phyloP scores from a whole-genome alignment of 805 yeast genomes.

The Clavispora santaluciae region DNA sequence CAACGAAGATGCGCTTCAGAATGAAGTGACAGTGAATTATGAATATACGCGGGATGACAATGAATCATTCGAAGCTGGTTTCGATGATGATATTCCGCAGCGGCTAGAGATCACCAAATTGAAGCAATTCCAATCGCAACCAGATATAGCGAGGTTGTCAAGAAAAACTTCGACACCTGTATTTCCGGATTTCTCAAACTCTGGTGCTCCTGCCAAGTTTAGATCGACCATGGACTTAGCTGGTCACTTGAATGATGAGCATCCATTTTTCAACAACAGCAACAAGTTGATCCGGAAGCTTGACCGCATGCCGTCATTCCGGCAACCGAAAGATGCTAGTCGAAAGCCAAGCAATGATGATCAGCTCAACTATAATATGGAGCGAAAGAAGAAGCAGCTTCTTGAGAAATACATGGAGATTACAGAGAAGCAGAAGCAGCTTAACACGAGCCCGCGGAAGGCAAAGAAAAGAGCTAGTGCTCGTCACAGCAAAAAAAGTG shows the following conservation, averaged over 20 bases:
- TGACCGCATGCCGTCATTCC: constrained; percentile 39
- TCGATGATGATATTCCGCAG: constrained; percentile 18
- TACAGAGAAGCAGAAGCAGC: constrained; percentile 16
- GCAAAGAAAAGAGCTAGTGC: not conserved
- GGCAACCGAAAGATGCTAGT: constrained; percentile 14
- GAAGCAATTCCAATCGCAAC: constrained; percentile 7
- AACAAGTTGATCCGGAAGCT: constrained; percentile 32
- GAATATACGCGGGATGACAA: constrained; percentile 35
- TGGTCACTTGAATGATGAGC: constrained; percentile 13
- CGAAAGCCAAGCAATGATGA: constrained; percentile 6
- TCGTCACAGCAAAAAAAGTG: constrained; percentile 2
- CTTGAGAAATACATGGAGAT: constrained; percentile 30
- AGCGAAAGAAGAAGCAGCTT: constrained; percentile 22
- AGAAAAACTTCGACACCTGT: constrained; percentile 21
- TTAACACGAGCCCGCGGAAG: constrained; percentile 13
- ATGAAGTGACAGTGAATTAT: constrained; percentile 31
- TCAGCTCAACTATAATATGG: constrained; percentile 14
- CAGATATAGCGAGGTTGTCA: constrained; percentile 2
- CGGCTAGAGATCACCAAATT: constrained; percentile 8
- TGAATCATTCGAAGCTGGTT: constrained; percentile 35
- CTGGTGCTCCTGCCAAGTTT: constrained; percentile 21
- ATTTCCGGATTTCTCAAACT: constrained; percentile 10
- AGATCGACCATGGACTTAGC: constrained; percentile 31
- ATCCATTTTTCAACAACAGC: constrained; percentile 28
- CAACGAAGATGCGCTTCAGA: constrained; percentile 21